These are phyloP conservation scores for Irpex sp. DNA, from an alignment of 1,284 basidiomycete species.

Conservation along the genomic window DNA sequence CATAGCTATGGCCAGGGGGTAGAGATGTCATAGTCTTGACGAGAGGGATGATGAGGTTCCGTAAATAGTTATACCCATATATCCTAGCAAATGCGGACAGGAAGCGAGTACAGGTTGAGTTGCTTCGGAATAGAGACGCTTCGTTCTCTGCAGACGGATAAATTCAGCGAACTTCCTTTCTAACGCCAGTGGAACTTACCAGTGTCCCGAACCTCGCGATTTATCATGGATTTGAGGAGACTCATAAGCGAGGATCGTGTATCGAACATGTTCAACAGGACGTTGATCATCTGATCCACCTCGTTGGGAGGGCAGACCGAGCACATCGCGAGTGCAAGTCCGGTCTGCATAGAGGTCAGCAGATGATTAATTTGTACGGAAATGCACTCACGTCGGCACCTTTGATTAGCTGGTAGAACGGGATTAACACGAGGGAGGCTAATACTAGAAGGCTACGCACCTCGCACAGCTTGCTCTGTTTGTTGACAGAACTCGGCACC, in stretches of 20 bases:
- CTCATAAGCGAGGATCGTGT: conserved; percentile 69
- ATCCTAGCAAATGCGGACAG: conserved; percentile 82
- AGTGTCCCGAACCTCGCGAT: conserved; percentile 77
- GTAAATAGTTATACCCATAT: conserved; percentile 86
- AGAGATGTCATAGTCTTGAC: conserved; percentile 71
- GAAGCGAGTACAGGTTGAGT: conserved; percentile 82
- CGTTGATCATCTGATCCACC: conserved; percentile 80
- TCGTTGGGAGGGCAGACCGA: conserved; percentile 78
- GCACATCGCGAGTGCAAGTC: conserved; percentile 81
- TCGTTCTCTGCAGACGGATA: conserved; percentile 56
- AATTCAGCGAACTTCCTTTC: background rate
- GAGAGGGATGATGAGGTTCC: conserved; percentile 73
- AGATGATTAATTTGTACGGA: background rate
- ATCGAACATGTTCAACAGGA: conserved; percentile 87
- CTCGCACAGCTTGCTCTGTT: conserved; percentile 63
- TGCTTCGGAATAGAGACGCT: conserved; percentile 78
- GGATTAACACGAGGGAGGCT: conserved; percentile 6
- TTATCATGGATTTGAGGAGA: conserved; percentile 81
- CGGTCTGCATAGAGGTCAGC: conserved; percentile 43
- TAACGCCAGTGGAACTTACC: conserved; percentile 40
- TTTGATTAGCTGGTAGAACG: conserved; percentile 56
- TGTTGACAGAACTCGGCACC: conserved; percentile 45
- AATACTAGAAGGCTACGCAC: conserved; percentile 36
- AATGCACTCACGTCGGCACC: conserved; percentile 58
- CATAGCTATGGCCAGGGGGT: conserved; percentile 74